phyloP scores from a whole-genome alignment of 345 rosid species.

The Citrus cavaleriei region DNA sequence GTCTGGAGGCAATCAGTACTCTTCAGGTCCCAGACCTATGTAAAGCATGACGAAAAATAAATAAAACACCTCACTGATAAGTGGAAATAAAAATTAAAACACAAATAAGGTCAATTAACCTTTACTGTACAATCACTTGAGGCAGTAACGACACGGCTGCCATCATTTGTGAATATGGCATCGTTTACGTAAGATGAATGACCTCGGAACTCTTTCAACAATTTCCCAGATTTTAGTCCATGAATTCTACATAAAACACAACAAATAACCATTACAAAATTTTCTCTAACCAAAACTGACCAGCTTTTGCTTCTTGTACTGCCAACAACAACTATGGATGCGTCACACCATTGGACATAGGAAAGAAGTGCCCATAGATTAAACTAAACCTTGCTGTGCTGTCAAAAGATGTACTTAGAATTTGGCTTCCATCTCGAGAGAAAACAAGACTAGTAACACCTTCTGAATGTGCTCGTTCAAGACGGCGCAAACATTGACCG shows the following conservation, averaged over 20 bases:
- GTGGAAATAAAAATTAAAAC: background rate
- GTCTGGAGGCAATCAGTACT: slow-evolving; percentile 93
- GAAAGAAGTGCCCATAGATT: slow-evolving; percentile 4
- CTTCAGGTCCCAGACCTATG: slow-evolving; percentile 95
- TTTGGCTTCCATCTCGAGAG: slow-evolving; percentile 97
- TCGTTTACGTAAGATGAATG: slow-evolving; percentile 86
- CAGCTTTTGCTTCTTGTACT: background rate
- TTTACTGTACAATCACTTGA: slow-evolving; percentile 92
- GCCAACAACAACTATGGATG: background rate
- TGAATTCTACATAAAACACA: slow-evolving; percentile 60
- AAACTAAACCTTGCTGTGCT: slow-evolving; percentile 69
- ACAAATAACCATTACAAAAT: background rate
- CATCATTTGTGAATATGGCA: slow-evolving; percentile 91
- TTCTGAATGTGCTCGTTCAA: slow-evolving; percentile 91
- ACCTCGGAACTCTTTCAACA: slow-evolving; percentile 94
- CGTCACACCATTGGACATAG: background rate
- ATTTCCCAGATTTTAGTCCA: slow-evolving; percentile 93
- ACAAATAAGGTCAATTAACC: slow-evolving; percentile 27
- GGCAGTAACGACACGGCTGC: slow-evolving; percentile 82
- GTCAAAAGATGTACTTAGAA: slow-evolving; percentile 94
- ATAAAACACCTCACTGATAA: background rate
- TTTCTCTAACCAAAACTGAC: background rate
- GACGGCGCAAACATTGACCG: slow-evolving; percentile 89
- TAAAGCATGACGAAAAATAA: background rate
- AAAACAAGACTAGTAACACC: slow-evolving; percentile 91